phyloP scores from a whole-genome alignment of 2,329 filamentous ascomycete species.

The Nemania sp. region DNA sequence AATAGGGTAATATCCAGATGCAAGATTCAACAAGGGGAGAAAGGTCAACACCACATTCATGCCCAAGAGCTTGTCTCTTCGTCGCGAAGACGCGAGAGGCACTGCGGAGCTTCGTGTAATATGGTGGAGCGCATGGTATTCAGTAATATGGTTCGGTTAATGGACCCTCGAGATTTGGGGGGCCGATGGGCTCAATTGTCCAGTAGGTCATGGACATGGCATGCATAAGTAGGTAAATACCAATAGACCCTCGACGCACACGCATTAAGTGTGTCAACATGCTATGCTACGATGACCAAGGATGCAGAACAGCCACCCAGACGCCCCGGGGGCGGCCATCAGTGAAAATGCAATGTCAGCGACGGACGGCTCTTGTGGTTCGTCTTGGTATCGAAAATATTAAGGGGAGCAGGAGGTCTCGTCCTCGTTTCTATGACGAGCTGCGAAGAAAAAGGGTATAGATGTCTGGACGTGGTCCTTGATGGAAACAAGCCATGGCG shows the following conservation, averaged over 20 bases:
- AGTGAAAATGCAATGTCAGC: constrained; percentile 8
- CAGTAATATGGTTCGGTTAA: background rate
- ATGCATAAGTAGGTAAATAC: constrained; percentile 21
- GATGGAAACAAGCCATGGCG: constrained; percentile 9
- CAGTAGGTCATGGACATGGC: constrained; percentile 20
- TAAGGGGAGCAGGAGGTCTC: background rate
- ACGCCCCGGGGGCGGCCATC: constrained; percentile 8
- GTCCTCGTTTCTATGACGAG: constrained; percentile 5
- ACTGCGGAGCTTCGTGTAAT: background rate
- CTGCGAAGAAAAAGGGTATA: constrained; percentile 10
- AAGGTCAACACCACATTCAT: background rate
- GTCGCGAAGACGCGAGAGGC: background rate
- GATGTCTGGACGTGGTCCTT: constrained; percentile 17
- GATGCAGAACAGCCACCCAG: constrained; percentile 16
- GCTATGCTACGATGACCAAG: constrained; percentile 2
- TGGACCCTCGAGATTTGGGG: background rate
- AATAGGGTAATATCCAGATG: background rate
- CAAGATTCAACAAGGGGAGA: too few relatives aligned
- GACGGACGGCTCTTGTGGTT: constrained; percentile 8
- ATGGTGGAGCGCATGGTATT: background rate
- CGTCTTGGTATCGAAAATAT: constrained; percentile 11
- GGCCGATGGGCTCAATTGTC: constrained; percentile 10
- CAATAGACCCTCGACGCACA: background rate
- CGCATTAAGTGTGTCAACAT: constrained; percentile 1
- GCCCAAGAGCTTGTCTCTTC: background rate